Percentiles rank a stretch among this genome's conserved stretches.
Conservation (phyloP, 495 filamentous ascomycete species). For the Aspergillus ostianus region DNA sequence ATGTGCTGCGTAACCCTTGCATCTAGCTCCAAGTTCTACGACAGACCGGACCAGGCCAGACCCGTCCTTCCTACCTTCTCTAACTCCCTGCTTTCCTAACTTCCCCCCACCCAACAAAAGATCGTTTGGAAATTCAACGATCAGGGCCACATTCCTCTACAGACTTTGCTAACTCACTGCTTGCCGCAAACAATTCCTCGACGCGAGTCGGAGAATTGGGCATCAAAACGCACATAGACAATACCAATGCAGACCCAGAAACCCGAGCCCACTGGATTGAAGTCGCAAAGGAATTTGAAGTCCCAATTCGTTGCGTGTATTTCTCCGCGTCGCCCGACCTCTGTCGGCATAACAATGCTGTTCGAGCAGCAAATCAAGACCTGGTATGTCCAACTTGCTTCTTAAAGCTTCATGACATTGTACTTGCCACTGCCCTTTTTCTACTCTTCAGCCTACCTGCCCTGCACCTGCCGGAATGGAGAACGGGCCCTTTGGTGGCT, state of each 20-base stretch:
- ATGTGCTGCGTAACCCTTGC: conserved; percentile 33
- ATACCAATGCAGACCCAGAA: conserved; percentile 82
- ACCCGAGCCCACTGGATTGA: conserved; percentile 72
- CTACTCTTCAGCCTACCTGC: not conserved
- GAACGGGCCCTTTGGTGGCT: not conserved
- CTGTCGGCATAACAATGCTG: conserved; percentile 87
- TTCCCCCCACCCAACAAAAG: not conserved
- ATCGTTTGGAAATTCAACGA: not conserved
- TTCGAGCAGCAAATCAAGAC: conserved; percentile 66
- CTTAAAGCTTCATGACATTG: not conserved
- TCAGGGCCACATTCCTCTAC: not conserved
- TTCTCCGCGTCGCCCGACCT: conserved; percentile 71
- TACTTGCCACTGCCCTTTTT: not conserved
- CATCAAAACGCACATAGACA: conserved; percentile 56
- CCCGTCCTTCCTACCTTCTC: not conserved
- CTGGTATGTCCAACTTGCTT: conserved; percentile 23
- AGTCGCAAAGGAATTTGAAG: conserved; percentile 63
- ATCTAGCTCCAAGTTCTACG: conserved; percentile 2
- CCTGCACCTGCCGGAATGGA: not conserved
- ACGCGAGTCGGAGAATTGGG: not conserved
- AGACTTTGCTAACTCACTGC: not conserved
- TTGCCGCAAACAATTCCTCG: not conserved
- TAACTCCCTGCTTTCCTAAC: not conserved
- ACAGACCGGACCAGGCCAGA: not conserved
- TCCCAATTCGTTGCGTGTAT: conserved; percentile 82